Evolutionary conservation across 257 asterid species (phyloP), one percentile per base, ranked within the genome.

Genomic region (Jaltomata sinuosa): DNA sequence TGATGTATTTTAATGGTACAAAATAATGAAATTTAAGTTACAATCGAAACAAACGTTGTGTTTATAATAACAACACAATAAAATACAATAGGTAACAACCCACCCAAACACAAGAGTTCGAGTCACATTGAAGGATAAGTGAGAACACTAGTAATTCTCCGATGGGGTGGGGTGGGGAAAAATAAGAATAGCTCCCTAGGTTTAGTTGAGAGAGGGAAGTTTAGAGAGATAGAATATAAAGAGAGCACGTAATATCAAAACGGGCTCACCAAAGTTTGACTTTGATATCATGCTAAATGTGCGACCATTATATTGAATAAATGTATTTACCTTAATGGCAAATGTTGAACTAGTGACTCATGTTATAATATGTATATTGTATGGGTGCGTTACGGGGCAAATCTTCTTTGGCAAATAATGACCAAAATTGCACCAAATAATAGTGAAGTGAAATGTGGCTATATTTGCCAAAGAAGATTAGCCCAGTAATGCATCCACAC

Each of bases 401-500:
- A n/a, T n/a, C n/a, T n/a, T n/a, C n/a, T n/a, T n/a, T 83, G 80
- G 85, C 85, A 83, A 77, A 11, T 11, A 49, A 34, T 40, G 38
- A 45, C 81, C 85, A 82, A 36, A 49, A 32, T 65, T 62, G 47
- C 32, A 16, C 65, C 19, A 62, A 79, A 52, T 15, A 27, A 7
- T 11, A 16, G 36, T 45, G 47, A 64, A 10, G 16, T 19, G n/a
- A 21, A 3, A n/a, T 21, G 11, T 71, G 74, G 80, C 76, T 55
- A 62, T 21, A 54, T n/a, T 57, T 84, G 83, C 76, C 86, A 15
- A 45, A 19, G 69, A 74, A 49, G 69, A 68, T 68, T 53, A 10
- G 85, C 81, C 85, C 81, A 65, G 69, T 68, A 68, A 68, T 83
- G 52, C 85, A 50, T 40, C 85, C 40, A 36, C 81, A 74, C 54